A percentile compares a stretch with the other conserved stretches of the same genome.
Evolutionary conservation across 2,329 filamentous ascomycete genomes (phyloP).

Genomic region (Aspergillus caelatus): DNA sequence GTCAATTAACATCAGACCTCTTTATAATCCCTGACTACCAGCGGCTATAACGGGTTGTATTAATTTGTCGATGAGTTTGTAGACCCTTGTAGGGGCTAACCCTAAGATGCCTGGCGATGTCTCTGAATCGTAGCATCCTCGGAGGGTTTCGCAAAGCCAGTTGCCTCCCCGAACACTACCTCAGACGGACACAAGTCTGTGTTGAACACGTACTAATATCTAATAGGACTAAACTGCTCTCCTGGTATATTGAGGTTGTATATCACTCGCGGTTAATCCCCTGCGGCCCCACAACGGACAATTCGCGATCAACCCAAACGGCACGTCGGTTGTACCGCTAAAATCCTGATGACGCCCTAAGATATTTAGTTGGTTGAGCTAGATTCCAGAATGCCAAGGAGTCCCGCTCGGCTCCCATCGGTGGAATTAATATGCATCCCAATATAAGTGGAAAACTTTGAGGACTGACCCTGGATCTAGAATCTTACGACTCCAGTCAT

Average conservation of each 20-base stretch:
- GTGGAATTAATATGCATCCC: neutral
- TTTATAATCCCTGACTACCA: too few species aligned
- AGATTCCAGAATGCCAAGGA: neutral
- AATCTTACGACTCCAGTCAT: neutral
- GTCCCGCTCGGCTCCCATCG: neutral
- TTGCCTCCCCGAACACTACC: too few species aligned
- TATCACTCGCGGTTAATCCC: too few species aligned
- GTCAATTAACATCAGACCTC: neutral
- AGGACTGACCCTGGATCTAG: neutral
- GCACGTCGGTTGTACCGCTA: neutral
- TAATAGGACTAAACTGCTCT: neutral
- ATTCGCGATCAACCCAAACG: neutral
- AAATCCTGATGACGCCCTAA: neutral
- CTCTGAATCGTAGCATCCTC: neutral
- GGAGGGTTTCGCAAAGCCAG: neutral
- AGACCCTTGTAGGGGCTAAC: neutral
- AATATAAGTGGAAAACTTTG: neutral
- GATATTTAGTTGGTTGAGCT: neutral
- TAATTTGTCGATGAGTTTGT: neutral
- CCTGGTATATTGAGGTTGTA: too few species aligned
- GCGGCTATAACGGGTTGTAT: neutral
- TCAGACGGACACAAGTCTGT: too few species aligned
- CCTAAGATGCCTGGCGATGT: neutral
- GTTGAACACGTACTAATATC: neutral
- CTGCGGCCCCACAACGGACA: neutral